Conservation (phyloP, 345 rosid species). For the Hibiscus syriacus region DNA sequence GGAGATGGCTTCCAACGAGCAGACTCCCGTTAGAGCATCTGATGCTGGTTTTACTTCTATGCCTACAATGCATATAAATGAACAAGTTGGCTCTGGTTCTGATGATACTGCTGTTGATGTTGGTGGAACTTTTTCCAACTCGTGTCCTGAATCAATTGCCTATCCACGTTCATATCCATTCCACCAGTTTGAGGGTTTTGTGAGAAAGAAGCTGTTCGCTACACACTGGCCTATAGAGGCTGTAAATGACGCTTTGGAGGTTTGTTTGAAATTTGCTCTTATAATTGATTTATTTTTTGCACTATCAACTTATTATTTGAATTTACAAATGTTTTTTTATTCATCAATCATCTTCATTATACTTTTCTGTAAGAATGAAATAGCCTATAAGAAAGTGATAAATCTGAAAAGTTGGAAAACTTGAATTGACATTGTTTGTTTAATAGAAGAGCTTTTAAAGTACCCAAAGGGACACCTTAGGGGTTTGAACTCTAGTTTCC, state of each 20-base stretch:
- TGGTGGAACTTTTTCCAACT: conserved; percentile 30
- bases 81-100: conserved; percentile 12
- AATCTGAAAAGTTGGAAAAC: background rate
- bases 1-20: conserved; percentile 18
- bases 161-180: conserved; percentile 21
- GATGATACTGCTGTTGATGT: conserved; percentile 10
- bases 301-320: background rate
- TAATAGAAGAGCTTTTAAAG: background rate
- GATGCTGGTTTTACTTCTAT: conserved; percentile 45
- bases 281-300: background rate
- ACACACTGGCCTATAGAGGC: conserved; percentile 55
- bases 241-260: conserved; percentile 61
- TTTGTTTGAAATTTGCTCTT: conserved; percentile 25
- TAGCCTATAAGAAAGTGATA: background rate
- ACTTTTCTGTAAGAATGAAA: background rate
- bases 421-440: background rate
- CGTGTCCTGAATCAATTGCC: conserved; percentile 40
- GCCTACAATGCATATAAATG: conserved; percentile 52
- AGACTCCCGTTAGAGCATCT: conserved; percentile 24
- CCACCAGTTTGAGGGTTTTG: conserved; percentile 22
- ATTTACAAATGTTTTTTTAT: background rate
- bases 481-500: background rate
- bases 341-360: background rate
- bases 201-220: conserved; percentile 32
- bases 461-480: too few species aligned